phyloP scores from a whole-genome alignment of 1,284 basidiomycete genomes.

The Cystobasidiaceae sp. region DNA sequence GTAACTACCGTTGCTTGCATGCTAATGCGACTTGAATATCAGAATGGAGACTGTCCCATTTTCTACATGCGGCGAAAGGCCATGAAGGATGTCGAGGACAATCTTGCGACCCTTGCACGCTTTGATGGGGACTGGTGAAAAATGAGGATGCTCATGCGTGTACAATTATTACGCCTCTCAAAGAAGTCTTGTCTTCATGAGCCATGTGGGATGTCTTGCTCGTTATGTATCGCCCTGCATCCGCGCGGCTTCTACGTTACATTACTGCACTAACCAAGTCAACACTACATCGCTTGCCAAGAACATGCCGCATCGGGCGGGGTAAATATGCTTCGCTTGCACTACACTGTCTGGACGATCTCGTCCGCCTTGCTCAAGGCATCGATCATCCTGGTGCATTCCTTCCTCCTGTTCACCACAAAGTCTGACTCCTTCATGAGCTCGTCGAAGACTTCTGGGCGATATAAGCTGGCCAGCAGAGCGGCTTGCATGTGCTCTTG shows the following conservation, averaged over 20 bases:
- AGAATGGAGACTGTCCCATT: constrained; percentile 38
- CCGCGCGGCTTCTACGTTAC: no score
- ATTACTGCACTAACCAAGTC: background rate
- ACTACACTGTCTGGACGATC: constrained; percentile 30
- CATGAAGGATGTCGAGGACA: constrained; percentile 38
- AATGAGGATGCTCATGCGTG: no score
- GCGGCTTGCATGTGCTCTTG: constrained; percentile 90
- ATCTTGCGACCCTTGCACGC: constrained; percentile 33
- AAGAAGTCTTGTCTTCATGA: no score
- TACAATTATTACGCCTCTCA: no score
- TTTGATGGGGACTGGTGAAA: constrained; percentile 37
- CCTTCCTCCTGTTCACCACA: constrained; percentile 75
- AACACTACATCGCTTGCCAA: no score
- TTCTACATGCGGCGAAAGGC: constrained; percentile 39
- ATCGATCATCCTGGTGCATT: constrained; percentile 75
- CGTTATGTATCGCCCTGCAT: no score
- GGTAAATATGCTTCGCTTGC: background rate
- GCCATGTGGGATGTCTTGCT: no score
- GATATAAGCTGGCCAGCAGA: constrained; percentile 80
- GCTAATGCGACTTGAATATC: background rate
- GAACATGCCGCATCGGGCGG: no score
- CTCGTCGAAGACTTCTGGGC: constrained; percentile 81
- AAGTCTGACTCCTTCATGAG: constrained; percentile 72
- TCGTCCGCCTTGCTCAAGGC: constrained; percentile 29
- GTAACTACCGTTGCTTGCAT: background rate